Base-by-base conservation (phyloP, 768 basidiomycete species). In the Calocera cornea region DNA sequence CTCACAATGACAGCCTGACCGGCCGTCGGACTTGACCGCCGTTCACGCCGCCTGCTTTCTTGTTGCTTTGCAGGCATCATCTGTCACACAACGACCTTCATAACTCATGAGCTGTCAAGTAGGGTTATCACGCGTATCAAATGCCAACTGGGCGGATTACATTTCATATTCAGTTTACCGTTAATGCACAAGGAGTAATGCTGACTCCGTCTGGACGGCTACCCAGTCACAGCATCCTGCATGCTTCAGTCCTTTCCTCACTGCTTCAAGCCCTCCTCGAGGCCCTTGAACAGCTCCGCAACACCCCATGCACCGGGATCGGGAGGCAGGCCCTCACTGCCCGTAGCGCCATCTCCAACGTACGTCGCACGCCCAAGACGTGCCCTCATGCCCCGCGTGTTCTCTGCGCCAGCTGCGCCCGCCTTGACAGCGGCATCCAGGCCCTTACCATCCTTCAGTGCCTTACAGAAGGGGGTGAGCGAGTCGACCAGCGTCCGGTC, bases 241-340 rank as follows among this genome's bases (percentile, higher is more conserved):
- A 17, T 47, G 24, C 44, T 19, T 8, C 19, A 5, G 5, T 38
- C 36, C 36, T 38, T 5, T 38, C n/a, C n/a, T 38, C 19, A 47
- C 44, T 19, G 44, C 44, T 24, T 47, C 44, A 47, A 64, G 65
- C 75, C 76, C 16, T 66, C 69, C 41, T 72, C 64, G 36, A 82
- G 76, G 0, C 82, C 82, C 50, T 81, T 75, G 41, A 80, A 66
- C 60, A 82, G 70, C 34, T 77, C 76, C 19, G 75, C 74, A 33
- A 95, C 85, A 50, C 92, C 92, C 90, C 92, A 92, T 34, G 94
- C 94, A 40, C 94, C 94, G 0, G 93, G 92, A 77, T 97, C 93
- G 1, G 92, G 78, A 24, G 90, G 81, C 66, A 95, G 78, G 70
- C 84, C 78, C 44, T 83, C 82, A 17, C 85, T 82, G 69, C 87